A percentile compares a stretch with the other conserved stretches of the same genome.
Evolutionary conservation across 2,329 filamentous ascomycete species (phyloP).

Genomic region (Ophiostoma tasmaniense): DNA sequence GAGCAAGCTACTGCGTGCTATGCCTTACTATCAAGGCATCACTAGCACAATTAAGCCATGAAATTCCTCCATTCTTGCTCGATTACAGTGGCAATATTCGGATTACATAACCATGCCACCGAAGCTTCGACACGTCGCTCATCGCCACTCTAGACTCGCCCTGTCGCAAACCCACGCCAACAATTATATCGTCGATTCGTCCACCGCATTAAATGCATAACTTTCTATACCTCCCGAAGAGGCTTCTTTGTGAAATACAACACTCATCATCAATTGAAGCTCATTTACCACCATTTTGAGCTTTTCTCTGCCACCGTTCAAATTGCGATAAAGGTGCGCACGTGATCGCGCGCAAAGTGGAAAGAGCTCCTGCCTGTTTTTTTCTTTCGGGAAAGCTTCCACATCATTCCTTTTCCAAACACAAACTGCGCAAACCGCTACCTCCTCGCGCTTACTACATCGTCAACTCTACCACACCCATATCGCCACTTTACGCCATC

Average conservation of each 20-base stretch:
- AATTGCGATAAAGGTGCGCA: not conserved
- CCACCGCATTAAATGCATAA: not conserved
- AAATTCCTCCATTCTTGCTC: not conserved
- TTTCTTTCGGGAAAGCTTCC: not conserved
- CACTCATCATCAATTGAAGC: not conserved
- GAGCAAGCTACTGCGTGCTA: not conserved
- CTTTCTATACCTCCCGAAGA: not conserved
- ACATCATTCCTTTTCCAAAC: not conserved
- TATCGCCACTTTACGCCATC: not conserved
- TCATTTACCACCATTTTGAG: not conserved
- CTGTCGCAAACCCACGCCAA: not conserved
- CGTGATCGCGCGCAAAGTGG: conserved; percentile 4
- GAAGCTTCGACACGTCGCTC: not conserved
- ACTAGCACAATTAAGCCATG: not conserved
- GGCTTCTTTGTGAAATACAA: not conserved
- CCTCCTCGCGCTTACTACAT: not conserved
- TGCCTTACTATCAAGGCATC: conserved; percentile 5
- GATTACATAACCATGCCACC: not conserved
- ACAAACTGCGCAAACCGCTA: not conserved
- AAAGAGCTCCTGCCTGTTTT: not conserved
- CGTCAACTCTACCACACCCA: not conserved
- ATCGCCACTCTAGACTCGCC: not conserved
- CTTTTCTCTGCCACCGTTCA: not conserved
- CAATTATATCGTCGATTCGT: not conserved
- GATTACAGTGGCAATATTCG: not conserved